phyloP scores from a whole-genome alignment of 2,329 filamentous ascomycete species.

The Epichloe elymi region DNA sequence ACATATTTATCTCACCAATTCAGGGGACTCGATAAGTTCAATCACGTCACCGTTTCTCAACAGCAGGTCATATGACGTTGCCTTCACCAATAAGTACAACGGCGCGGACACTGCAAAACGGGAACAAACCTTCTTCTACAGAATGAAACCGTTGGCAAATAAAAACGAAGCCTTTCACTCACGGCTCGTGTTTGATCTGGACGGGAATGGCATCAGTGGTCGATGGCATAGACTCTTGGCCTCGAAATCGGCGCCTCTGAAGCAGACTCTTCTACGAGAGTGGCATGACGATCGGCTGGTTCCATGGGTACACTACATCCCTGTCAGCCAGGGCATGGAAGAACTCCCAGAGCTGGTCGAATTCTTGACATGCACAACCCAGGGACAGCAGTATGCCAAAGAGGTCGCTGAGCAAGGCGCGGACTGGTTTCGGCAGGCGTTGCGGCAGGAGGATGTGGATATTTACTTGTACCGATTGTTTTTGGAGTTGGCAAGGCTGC shows the following conservation, averaged over 20 bases:
- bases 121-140: conserved; percentile 21
- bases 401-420: conserved; percentile 40
- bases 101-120: conserved; percentile 24
- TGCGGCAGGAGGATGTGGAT: conserved; percentile 45
- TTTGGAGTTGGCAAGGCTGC: conserved; percentile 37
- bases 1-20: too few species aligned
- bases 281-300: conserved; percentile 45
- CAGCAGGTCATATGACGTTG: conserved; percentile 27
- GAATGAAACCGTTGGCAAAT: conserved; percentile 17
- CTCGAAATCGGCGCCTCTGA: conserved; percentile 33
- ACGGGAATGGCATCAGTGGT: conserved; percentile 43
- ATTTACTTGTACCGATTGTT: conserved; percentile 48
- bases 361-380: conserved; percentile 29
- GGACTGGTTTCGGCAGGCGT: conserved; percentile 38
- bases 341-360: conserved; percentile 39
- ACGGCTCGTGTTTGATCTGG: conserved; percentile 35
- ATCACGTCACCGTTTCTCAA: conserved; percentile 11
- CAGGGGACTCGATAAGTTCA: too few species aligned
- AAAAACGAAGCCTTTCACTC: conserved; percentile 21
- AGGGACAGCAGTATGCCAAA: conserved; percentile 33
- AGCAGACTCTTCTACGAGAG: conserved; percentile 38
- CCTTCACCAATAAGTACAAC: conserved; percentile 32
- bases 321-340: conserved; percentile 33
- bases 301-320: conserved; percentile 45
- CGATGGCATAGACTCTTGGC: conserved; percentile 38